phyloP scores from a whole-genome alignment of 2,329 filamentous ascomycete genomes.

The Beauveria sp. region DNA sequence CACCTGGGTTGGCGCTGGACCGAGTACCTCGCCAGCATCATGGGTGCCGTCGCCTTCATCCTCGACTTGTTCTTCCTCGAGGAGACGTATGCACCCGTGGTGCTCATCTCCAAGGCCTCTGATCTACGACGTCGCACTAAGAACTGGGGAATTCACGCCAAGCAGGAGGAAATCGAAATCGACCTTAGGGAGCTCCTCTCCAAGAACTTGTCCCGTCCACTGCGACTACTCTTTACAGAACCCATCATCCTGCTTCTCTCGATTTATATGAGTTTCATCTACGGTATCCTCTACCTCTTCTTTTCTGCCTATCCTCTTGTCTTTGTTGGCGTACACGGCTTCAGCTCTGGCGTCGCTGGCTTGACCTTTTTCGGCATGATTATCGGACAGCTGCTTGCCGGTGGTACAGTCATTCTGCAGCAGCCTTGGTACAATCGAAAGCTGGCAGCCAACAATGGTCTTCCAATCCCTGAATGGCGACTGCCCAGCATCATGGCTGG shows the following conservation, averaged over 20 bases:
- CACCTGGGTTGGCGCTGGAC: constrained; percentile 68
- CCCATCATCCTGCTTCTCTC: constrained; percentile 62
- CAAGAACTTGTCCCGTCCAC: constrained; percentile 60
- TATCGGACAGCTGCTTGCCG: constrained; percentile 61
- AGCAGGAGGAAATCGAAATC: constrained; percentile 64
- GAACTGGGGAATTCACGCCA: constrained; percentile 65
- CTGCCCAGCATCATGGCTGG: constrained; percentile 54
- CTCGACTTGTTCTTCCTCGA: constrained; percentile 55
- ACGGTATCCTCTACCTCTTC: constrained; percentile 75
- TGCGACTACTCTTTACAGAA: constrained; percentile 59
- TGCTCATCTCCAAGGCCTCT: constrained; percentile 53
- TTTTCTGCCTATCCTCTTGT: constrained; percentile 78
- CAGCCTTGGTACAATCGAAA: constrained; percentile 63
- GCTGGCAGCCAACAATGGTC: constrained; percentile 57
- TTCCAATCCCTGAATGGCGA: constrained; percentile 60
- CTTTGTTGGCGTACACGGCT: constrained; percentile 64
- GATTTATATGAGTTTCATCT: constrained; percentile 68
- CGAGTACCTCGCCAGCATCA: constrained; percentile 54
- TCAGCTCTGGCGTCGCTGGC: constrained; percentile 62
- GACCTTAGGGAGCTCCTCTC: constrained; percentile 54
- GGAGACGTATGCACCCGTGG: constrained; percentile 63
- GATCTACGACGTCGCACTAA: constrained; percentile 55
- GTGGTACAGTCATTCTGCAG: constrained; percentile 51
- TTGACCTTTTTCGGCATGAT: constrained; percentile 85
- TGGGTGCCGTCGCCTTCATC: constrained; percentile 53